phyloP scores from a whole-genome alignment of 371 early-diverging fungal species.

The Mucor mucedo region DNA sequence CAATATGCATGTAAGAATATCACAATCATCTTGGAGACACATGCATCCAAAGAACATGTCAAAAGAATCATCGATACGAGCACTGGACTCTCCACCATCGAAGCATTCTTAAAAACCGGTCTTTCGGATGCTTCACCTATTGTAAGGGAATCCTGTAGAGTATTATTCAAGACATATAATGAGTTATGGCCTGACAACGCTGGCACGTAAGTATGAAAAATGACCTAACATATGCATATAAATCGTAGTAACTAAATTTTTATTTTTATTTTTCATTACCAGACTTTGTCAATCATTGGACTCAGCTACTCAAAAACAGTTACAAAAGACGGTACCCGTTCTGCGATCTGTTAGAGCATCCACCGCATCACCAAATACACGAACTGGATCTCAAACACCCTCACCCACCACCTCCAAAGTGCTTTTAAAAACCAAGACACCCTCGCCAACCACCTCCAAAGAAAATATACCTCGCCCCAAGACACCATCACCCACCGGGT shows the following conservation, averaged over 20 bases:
- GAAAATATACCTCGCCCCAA: too few species aligned
- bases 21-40: conserved; percentile 29
- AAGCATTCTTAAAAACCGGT: conserved; percentile 38
- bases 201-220: conserved; percentile 36
- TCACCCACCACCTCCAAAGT: too few species aligned
- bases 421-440: too few species aligned
- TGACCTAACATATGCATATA: too few species aligned
- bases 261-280: too few species aligned
- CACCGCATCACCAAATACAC: background rate
- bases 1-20: conserved; percentile 33
- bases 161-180: conserved; percentile 34
- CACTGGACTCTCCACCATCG: conserved; percentile 24
- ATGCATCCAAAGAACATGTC: too few species aligned
- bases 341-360: background rate
- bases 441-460: background rate
- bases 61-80: conserved; percentile 29
- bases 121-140: conserved; percentile 40
- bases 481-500: too few species aligned
- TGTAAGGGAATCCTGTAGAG: conserved; percentile 39
- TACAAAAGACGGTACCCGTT: conserved; percentile 10
- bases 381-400: background rate
- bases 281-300: conserved; percentile 18
- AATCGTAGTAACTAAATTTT: too few species aligned
- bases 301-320: conserved; percentile 3
- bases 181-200: conserved; percentile 35